Percentiles rank a stretch among this genome's conserved stretches.
Conservation (phyloP, 352 stramenopile species). For the Phytopythium delawarense region DNA sequence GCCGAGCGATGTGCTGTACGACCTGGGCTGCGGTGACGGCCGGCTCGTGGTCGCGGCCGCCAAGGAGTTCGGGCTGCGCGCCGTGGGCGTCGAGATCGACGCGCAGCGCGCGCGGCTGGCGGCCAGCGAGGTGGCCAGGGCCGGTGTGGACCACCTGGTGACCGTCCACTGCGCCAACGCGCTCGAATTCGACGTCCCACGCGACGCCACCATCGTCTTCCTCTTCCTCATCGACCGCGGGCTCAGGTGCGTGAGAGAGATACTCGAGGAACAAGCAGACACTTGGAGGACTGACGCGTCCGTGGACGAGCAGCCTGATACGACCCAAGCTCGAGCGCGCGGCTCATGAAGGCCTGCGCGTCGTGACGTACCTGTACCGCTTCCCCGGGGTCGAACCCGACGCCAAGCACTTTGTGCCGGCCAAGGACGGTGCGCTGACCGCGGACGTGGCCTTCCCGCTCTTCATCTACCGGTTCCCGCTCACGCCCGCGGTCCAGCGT, state of each 20-base stretch:
- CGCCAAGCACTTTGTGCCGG: constrained; percentile 44
- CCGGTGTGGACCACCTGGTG: constrained; percentile 45
- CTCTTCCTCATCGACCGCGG: constrained; percentile 78
- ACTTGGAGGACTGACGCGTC: not conserved
- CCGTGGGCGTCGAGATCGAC: constrained; percentile 69
- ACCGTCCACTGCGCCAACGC: constrained; percentile 66
- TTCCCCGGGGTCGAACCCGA: constrained; percentile 35
- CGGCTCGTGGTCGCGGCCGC: constrained; percentile 65
- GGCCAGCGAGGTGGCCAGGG: constrained; percentile 12
- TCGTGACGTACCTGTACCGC: constrained; percentile 79
- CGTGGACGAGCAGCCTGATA: constrained; percentile 32
- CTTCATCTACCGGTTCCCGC: constrained; percentile 68
- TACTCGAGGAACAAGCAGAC: not conserved
- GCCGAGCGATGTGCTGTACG: constrained; percentile 54
- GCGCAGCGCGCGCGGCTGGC: constrained; percentile 31
- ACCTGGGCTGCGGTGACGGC: constrained; percentile 78
- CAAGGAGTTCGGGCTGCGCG: constrained; percentile 36
- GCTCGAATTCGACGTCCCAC: constrained; percentile 56
- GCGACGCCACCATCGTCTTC: constrained; percentile 68
- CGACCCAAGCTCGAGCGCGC: constrained; percentile 27
- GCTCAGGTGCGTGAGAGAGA: constrained; percentile 31
- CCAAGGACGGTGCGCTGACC: constrained; percentile 22
- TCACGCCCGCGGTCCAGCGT: not conserved
- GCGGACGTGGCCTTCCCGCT: constrained; percentile 59
- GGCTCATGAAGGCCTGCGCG: constrained; percentile 26